Base-by-base conservation (phyloP, 306 rosid species). In the Pyrus betulifolia region DNA sequence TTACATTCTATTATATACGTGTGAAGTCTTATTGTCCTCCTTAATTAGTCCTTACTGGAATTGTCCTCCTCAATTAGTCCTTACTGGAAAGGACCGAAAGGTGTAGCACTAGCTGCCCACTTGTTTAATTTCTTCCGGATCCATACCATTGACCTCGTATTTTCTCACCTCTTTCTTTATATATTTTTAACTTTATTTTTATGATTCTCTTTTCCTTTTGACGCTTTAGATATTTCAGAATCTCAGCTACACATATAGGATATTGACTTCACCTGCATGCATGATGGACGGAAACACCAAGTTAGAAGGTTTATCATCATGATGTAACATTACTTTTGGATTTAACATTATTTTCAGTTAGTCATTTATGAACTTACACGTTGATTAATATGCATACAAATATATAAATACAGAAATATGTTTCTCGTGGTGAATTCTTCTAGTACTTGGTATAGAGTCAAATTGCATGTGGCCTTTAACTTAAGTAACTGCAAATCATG, bases 221-320 rank as follows among this genome's bases (percentile, higher is more conserved):
- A 49, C 77, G 35, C 55, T 73, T 35, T 9, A 68, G 75, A 78
- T 74, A 78, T 30, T 68, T 38, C 52, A 51, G 9, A 9, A 62
- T 3, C 18, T 62, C 49, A 67, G n/a, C 23, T 6, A 69, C 5
- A 44, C 2, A 38, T 21, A 46, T 49, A 8, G 17, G 54, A 79
- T 69, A 66, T 21, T 79, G 82, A 63, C 58, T 59, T 11, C 69
- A 17, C 9, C 69, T 17, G n/a, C 27, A 57, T 6, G 76, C 87
- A 70, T 71, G 76, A 72, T 76, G 71, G 83, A 78, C 67, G 85
- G 78, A 70, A 66, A 77, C 33, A 58, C 62, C 42, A 63, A 51
- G 10, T 64, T 45, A 1, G 10, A 68, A 69, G 55, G 79, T n/a
- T 73, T 52, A 28, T 61, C 35, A 28, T 27, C 35, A 25, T 61